phyloP scores from a whole-genome alignment of 2,329 filamentous ascomycete genomes.

The Xylaria multiplex region DNA sequence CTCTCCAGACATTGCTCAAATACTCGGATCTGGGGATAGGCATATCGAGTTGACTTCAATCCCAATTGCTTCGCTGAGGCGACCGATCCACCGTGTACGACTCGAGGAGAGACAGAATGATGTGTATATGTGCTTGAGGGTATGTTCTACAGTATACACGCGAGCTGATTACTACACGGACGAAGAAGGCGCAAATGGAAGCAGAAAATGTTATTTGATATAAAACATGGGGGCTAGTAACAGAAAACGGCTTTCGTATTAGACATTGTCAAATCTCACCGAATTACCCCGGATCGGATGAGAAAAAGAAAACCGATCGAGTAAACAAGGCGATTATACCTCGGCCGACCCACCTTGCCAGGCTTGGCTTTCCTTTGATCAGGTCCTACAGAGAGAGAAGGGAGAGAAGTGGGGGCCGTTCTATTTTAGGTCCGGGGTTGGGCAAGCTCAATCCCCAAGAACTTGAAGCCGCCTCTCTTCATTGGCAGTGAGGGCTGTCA shows the following conservation, averaged over 20 bases:
- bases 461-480: too few species aligned
- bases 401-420: too few species aligned
- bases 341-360: constrained; percentile 30
- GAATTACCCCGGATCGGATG: constrained; percentile 5
- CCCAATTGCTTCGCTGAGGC: constrained; percentile 2
- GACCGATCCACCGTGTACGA: constrained; percentile 17
- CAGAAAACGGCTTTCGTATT: too few species aligned
- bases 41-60: constrained; percentile 60
- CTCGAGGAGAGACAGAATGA: constrained; percentile 20
- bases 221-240: too few species aligned
- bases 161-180: neutral
- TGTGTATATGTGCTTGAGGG: constrained; percentile 5
- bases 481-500: too few species aligned
- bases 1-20: constrained; percentile 83
- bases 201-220: neutral
- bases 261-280: neutral
- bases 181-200: constrained; percentile 5
- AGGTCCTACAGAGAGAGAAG: neutral
- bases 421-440: too few species aligned
- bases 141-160: constrained; percentile 4
- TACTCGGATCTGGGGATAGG: constrained; percentile 77
- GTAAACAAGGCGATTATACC: constrained; percentile 18
- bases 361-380: constrained; percentile 6
- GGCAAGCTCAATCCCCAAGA: too few species aligned
- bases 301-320: neutral